A percentile compares a stretch with the other conserved stretches of the same genome.
Evolutionary conservation across 108 stramenopile genomes (phyloP).

Genomic region (Fragilaria radians): DNA sequence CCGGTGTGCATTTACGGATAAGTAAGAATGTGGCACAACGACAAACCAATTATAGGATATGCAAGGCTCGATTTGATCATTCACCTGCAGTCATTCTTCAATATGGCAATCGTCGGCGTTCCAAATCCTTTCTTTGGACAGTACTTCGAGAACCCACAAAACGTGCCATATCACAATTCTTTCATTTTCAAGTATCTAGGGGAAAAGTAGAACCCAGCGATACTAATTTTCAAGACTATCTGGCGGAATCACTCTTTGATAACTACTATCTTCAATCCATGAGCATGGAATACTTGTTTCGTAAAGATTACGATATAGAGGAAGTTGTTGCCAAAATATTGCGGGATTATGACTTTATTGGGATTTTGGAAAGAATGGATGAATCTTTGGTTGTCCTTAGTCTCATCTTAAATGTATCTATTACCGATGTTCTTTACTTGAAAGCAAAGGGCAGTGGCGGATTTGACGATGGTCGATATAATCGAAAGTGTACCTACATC

Average conservation of each 20-base stretch:
- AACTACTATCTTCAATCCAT: conserved; percentile 1
- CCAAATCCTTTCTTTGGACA: background rate
- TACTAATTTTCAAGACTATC: background rate
- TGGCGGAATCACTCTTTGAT: background rate
- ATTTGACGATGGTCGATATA: background rate
- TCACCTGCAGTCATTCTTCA: background rate
- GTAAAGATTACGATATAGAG: background rate
- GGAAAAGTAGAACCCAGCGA: background rate
- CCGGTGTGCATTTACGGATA: background rate
- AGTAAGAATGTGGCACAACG: background rate
- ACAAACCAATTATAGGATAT: background rate
- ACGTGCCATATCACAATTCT: conserved; percentile 1
- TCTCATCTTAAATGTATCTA: conserved; percentile 21
- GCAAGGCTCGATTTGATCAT: background rate
- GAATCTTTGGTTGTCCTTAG: conserved; percentile 24
- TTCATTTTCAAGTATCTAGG: background rate
- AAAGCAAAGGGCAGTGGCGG: background rate
- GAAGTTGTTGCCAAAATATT: background rate
- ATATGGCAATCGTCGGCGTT: background rate
- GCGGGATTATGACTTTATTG: conserved; percentile 42
- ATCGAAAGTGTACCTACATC: conserved; percentile 14
- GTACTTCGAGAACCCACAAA: background rate
- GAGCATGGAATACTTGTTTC: background rate
- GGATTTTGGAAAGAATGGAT: conserved; percentile 20
- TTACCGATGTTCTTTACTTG: conserved; percentile 17